Base-by-base conservation (phyloP, 2,329 filamentous ascomycete genomes). In the Thelonectria olida region DNA sequence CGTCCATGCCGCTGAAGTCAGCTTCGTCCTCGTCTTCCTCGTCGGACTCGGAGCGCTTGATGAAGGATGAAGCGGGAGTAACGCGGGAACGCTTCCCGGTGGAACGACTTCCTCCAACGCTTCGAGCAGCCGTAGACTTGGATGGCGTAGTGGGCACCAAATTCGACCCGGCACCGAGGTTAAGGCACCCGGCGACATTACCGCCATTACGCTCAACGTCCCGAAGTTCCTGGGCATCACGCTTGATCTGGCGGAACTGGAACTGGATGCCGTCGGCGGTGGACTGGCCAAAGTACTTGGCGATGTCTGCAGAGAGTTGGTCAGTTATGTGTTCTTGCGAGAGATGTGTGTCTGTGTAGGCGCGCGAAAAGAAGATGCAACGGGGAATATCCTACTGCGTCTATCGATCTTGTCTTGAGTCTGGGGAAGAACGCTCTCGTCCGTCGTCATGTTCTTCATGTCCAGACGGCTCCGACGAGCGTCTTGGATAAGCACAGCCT, bases 231-330 rank as follows among this genome's bases (percentile, higher is more conserved):
- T 84, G 80, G 27, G 82, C 85, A 27, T 86, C 79, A 34, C 78
- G 78, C 73, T 86, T 87, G 75, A 88, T 82, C 22, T 72, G 62
- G 1, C 86, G 82, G 68, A 89, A 88, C 68, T 88, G 86, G 71
- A 86, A 89, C 65, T 83, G 81, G n/a, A 89, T 81, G 8, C 87
- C 87, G 19, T 81, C 81, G 0, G 79, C 71, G 0, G 86, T 89
- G 4, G 84, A 86, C 58, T 86, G 85, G 23, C 86, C 86, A 64
- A 86, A 89, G 73, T 84, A 83, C 62, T 82, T 85, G 61, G 84
- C 82, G 51, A 89, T 88, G 42, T 87, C 86, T 89, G 50, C 10
- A n/a, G 7, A 38, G 12, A 25, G 19, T 39, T 9, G 19, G 55
- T 52, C 45, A 31, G 39, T 65, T 20, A 65, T 4, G 23, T 13